Evolutionary conservation across 306 rosid species (phyloP), one percentile per base, ranked within the genome.

Genomic region (Arachis hypogaea): DNA sequence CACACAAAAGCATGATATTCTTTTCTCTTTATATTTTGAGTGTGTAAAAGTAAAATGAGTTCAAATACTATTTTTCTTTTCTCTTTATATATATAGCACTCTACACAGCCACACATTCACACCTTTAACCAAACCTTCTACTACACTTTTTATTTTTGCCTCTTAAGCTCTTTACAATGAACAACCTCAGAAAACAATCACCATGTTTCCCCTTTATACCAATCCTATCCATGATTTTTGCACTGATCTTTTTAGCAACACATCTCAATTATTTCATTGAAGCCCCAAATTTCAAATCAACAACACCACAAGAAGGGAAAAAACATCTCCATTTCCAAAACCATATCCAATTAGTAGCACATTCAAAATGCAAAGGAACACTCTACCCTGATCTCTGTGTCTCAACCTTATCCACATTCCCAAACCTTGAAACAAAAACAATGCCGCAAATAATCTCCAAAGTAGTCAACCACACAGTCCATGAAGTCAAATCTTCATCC

Each of bases 331-430:
- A 83, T 50, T 4, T 63, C 55, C 85, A 80, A 41, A 82, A 87
- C 9, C 92, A 83, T 71, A 54, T 78, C 40, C 88, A 85, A 77
- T 49, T 49, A 52, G 69, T 76, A 59, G 88, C 92, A 11, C 78
- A 78, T 2, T 72, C 88, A 5, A 74, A 83, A 67, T 92, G 98
- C 81, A 49, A 81, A 54, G 96, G 86, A 74, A 88, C 98, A 38
- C 91, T 86, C 51, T 90, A 88, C 82, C 91, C 85, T 18, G 45
- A 83, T 42, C 91, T 90, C 63, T 92, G 98, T 46, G 87, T 82
- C 76, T 82, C 90, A 1, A 88, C 93, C 0, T 81, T 90, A 1
- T 12, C 87, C 40, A 78, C 94, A 8, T 88, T 92, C 70, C 89
- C 87, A 3, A 71, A 85, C 46, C 87, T 90, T 2, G 1, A 85